Percentiles rank a stretch among this genome's conserved stretches.
These are phyloP conservation scores for Agarophyton chilense DNA, from an alignment of 23 red algal genomes.

Conservation along the genomic window DNA sequence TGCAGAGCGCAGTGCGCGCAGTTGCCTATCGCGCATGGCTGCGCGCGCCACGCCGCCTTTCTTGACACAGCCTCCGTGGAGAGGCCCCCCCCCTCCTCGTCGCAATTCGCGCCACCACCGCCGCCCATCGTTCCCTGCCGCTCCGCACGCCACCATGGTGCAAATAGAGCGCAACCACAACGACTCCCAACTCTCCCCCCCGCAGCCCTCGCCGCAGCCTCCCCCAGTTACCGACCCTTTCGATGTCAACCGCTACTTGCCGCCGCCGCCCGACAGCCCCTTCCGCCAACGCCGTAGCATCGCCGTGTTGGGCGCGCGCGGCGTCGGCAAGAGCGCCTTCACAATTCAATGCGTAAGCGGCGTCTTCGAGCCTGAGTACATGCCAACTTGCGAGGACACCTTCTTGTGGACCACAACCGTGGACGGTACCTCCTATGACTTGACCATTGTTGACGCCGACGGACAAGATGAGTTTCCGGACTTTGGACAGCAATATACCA, in stretches of 20 bases:
- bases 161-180: neutral
- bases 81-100: too few species aligned
- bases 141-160: neutral
- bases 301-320: constrained; percentile 81
- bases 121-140: too few species aligned
- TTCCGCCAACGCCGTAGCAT: constrained; percentile 60
- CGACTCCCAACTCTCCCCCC: too few species aligned
- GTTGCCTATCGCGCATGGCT: too few species aligned
- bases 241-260: too few species aligned
- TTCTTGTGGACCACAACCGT: constrained; percentile 59
- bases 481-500: constrained; percentile 83
- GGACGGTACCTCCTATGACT: constrained; percentile 65
- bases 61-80: too few species aligned
- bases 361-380: constrained; percentile 83
- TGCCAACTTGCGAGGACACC: constrained; percentile 92
- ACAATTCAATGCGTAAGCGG: constrained; percentile 74
- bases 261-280: neutral
- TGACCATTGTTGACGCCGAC: constrained; percentile 83
- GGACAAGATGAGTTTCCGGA: constrained; percentile 94
- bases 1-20: too few species aligned
- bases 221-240: too few species aligned
- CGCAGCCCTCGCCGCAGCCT: too few species aligned
- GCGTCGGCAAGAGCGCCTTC: constrained; percentile 93
- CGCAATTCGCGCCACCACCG: too few species aligned
- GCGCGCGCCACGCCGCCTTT: too few species aligned